Conservation (phyloP, 1,139 yeast genomes). For the Yarrowia galli region DNA sequence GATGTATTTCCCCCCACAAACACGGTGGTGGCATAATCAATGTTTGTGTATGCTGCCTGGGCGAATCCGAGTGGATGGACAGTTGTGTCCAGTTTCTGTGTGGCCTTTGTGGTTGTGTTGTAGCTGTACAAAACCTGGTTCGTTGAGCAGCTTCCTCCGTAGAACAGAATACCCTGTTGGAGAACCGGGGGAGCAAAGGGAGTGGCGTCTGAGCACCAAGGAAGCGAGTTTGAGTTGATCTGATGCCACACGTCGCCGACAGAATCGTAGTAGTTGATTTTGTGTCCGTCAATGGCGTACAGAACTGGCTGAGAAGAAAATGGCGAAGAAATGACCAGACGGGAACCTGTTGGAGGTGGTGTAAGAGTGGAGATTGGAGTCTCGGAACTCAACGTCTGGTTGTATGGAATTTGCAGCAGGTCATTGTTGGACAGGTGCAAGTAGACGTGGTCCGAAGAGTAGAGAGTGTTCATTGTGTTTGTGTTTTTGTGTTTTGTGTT, state of each 20-base stretch:
- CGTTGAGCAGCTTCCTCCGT: conserved; percentile 7
- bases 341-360: neutral
- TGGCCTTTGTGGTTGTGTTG: conserved; percentile 9
- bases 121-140: conserved; percentile 16
- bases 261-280: conserved; percentile 16
- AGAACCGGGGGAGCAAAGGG: conserved; percentile 16
- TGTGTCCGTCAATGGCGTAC: conserved; percentile 8
- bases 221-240: neutral
- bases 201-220: conserved; percentile 13
- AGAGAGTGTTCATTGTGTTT: conserved; percentile 29
- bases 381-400: conserved; percentile 11
- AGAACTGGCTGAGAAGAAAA: neutral
- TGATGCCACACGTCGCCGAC: conserved; percentile 12
- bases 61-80: conserved; percentile 28
- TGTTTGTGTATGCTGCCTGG: conserved; percentile 11
- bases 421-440: conserved; percentile 26
- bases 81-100: neutral
- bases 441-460: conserved; percentile 9
- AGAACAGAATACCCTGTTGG: conserved; percentile 17
- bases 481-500: too few relatives aligned
- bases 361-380: neutral
- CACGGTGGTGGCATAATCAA: conserved; percentile 15
- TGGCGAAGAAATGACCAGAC: neutral
- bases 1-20: conserved; percentile 23
- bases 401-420: conserved; percentile 21